Evolutionary conservation across 129 eudicot genomes (phyloP).

Genomic region (Tagetes patula): DNA sequence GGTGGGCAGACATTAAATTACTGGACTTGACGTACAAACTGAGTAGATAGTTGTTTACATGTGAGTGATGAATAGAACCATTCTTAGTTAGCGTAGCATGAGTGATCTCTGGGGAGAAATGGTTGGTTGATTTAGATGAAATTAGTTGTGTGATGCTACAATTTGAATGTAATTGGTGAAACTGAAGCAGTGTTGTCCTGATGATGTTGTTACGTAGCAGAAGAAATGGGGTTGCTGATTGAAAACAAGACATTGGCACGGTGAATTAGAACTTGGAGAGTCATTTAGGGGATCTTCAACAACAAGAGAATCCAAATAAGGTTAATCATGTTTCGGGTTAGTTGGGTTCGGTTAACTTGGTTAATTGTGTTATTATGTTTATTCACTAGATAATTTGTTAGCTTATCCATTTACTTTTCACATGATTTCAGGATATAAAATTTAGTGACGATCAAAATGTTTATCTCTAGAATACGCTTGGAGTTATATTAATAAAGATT

Average conservation of each 20-base stretch:
- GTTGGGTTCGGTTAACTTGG: too few species aligned
- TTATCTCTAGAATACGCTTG: too few species aligned
- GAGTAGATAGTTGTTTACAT: slow-evolving; percentile 44
- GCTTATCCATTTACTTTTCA: too few species aligned
- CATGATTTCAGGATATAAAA: too few species aligned
- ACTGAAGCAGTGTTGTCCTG: background rate
- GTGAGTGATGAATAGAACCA: slow-evolving; percentile 40
- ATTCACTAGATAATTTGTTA: too few species aligned
- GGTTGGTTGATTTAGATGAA: slow-evolving; percentile 9
- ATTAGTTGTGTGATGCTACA: slow-evolving; percentile 7
- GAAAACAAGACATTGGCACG: slow-evolving; percentile 6
- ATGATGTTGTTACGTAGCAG: slow-evolving; percentile 15
- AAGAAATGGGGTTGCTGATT: background rate
- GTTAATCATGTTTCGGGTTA: too few species aligned
- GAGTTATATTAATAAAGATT: too few species aligned
- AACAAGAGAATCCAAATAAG: too few species aligned
- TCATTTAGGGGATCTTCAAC: too few species aligned
- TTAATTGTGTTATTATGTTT: too few species aligned
- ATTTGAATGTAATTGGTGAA: slow-evolving; percentile 13
- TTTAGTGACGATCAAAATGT: too few species aligned
- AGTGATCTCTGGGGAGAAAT: slow-evolving; percentile 3
- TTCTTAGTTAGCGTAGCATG: slow-evolving; percentile 44
- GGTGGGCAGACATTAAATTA: slow-evolving; percentile 37
- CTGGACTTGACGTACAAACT: slow-evolving; percentile 40
- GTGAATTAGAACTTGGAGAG: background rate